Conservation (phyloP, 2,329 filamentous ascomycete genomes). For the Sporothrix mexicana region DNA sequence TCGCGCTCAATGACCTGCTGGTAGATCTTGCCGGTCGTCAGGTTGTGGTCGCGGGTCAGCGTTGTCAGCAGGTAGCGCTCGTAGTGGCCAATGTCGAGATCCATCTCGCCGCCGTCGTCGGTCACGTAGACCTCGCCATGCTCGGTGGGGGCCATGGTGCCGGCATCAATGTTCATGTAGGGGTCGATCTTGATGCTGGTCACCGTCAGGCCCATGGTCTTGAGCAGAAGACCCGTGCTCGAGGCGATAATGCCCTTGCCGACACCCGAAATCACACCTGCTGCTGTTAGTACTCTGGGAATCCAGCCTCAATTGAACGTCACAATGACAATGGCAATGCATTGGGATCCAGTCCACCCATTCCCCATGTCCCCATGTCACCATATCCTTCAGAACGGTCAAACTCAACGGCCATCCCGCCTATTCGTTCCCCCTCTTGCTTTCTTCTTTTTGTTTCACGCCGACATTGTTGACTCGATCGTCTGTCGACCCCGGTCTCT, state of each 20-base stretch:
- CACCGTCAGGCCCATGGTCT: conserved; percentile 79
- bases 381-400: too few relatives aligned
- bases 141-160: conserved; percentile 49
- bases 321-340: too few relatives aligned
- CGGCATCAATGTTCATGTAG: conserved; percentile 51
- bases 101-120: conserved; percentile 75
- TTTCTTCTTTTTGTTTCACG: background rate
- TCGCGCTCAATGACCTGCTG: conserved; percentile 79
- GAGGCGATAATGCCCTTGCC: conserved; percentile 41
- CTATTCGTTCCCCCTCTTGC: background rate
- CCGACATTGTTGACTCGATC: too few relatives aligned
- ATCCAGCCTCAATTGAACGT: background rate
- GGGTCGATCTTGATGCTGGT: conserved; percentile 59
- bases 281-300: background rate
- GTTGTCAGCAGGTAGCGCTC: conserved; percentile 78
- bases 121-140: conserved; percentile 92
- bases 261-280: conserved; percentile 40
- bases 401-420: too few relatives aligned
- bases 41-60: conserved; percentile 87
- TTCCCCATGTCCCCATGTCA: too few relatives aligned
- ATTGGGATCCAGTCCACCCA: too few relatives aligned
- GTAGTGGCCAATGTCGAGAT: conserved; percentile 64
- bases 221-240: conserved; percentile 68
- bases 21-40: conserved; percentile 97
- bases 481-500: background rate